These are phyloP conservation scores for Globisporangium cystogenes DNA, from an alignment of 352 stramenopile genomes.

Conservation along the genomic window DNA sequence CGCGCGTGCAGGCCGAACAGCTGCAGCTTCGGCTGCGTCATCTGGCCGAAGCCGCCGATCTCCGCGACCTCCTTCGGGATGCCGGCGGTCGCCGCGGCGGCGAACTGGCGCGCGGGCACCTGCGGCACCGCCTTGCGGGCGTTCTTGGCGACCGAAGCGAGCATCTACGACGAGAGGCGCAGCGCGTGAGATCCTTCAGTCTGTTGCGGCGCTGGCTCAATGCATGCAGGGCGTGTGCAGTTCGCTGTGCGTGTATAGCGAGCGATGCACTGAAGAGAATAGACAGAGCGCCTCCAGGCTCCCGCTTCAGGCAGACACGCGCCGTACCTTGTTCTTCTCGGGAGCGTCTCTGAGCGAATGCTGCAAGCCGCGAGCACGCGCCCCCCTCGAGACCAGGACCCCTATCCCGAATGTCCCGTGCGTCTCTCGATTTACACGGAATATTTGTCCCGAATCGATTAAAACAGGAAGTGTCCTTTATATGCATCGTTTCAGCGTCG, in stretches of 20 bases:
- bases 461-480: no score
- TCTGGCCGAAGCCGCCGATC: constrained; percentile 70
- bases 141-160: constrained; percentile 74
- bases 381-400: no score
- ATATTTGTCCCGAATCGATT: no score
- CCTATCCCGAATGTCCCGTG: no score
- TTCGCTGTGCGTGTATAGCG: no score
- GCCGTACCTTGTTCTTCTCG: constrained; percentile 15
- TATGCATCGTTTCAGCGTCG: no score
- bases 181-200: background rate
- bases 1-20: constrained; percentile 95
- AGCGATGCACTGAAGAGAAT: no score
- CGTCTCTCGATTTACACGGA: no score
- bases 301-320: background rate
- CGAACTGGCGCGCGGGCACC: constrained; percentile 29
- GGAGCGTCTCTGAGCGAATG: constrained; percentile 12
- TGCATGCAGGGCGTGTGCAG: no score
- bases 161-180: constrained; percentile 25
- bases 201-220: no score
- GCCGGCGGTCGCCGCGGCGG: constrained; percentile 25
- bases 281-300: no score
- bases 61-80: constrained; percentile 43
- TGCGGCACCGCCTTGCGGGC: constrained; percentile 35
- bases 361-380: no score
- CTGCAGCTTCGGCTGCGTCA: constrained; percentile 89